phyloP scores from a whole-genome alignment of 2,329 filamentous ascomycete genomes.

The Colletotrichum eleusines region DNA sequence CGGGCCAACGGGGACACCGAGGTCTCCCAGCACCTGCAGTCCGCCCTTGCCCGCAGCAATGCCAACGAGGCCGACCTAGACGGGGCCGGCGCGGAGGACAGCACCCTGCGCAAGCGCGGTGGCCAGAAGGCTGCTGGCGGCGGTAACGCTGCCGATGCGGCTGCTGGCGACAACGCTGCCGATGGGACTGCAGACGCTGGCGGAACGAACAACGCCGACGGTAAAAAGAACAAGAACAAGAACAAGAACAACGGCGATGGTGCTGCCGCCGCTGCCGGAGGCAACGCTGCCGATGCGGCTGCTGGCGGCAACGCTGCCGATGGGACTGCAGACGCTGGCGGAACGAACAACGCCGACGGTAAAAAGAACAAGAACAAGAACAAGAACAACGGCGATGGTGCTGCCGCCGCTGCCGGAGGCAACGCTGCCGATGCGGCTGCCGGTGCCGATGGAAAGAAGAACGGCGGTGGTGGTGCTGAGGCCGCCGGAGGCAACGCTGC shows the following conservation, averaged over 20 bases:
- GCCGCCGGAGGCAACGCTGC: neutral
- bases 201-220: neutral
- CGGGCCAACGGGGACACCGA: conserved; percentile 25
- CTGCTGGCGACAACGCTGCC: neutral
- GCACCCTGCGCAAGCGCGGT: conserved; percentile 9
- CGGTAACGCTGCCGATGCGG: neutral
- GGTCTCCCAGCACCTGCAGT: conserved; percentile 25
- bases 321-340: too few relatives aligned
- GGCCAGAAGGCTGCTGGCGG: conserved; percentile 15
- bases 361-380: neutral
- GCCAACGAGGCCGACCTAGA: conserved; percentile 39
- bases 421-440: neutral
- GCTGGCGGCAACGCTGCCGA: neutral
- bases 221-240: neutral
- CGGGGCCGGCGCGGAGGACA: conserved; percentile 22
- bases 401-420: too few relatives aligned
- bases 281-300: neutral
- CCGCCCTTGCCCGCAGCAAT: conserved; percentile 20
- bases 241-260: too few relatives aligned
- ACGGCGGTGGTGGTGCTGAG: too few relatives aligned
- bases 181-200: too few relatives aligned
- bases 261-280: too few relatives aligned
- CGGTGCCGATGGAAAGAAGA: too few relatives aligned
- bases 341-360: neutral
- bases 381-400: too few relatives aligned